Evolutionary conservation across 106 monocot species (phyloP), one percentile per base, ranked within the genome.

Genomic region (Cymbidium sinense): DNA sequence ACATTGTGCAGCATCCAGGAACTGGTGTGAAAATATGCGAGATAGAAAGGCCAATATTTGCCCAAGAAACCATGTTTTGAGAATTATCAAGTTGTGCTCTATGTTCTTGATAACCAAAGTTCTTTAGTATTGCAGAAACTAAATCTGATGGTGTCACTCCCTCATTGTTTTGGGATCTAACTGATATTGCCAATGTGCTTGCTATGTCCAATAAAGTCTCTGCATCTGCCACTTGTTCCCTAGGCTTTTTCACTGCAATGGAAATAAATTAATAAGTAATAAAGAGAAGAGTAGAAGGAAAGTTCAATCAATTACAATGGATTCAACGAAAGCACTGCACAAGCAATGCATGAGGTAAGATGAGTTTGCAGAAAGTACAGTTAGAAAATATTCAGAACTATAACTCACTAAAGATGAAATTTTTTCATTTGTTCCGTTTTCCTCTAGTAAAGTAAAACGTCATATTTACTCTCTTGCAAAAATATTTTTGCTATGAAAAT

Each of bases 211-310:
- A 52, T 34, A 96, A 75, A 51, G 96, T 81, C 78, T 96, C 96
- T 11, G 93, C 96, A 83, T 96, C 96, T 37, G 91, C 86, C 23
- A 93, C 89, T 78, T 96, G 96, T 73, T 96, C 96, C 77, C 91
- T 89, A 33, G 96, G 96, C 77, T 85, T 91, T 72, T 85, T 83
- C 34, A 94, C 94, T 94, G 88, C 34, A 70, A 75, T 8, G 4
- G 62, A 54, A 44, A 18, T 28, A 41, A 72, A 28, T 29, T 18
- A 34, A 61, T 6, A 15, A 73, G 41, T 30, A 55, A 36, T n/a
- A 55, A 19, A 72, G n/a, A 34, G 25, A 23, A 47, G 47, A 70
- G 62, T 54, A 21, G 17, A 15, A 75, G 10, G 28, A 15, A 62
- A 27, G 61, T 62, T 23, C 25, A 25, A 6, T 62, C 9, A 62